phyloP scores from a whole-genome alignment of 2,329 filamentous ascomycete genomes.

The Lecanicillium sp. region DNA sequence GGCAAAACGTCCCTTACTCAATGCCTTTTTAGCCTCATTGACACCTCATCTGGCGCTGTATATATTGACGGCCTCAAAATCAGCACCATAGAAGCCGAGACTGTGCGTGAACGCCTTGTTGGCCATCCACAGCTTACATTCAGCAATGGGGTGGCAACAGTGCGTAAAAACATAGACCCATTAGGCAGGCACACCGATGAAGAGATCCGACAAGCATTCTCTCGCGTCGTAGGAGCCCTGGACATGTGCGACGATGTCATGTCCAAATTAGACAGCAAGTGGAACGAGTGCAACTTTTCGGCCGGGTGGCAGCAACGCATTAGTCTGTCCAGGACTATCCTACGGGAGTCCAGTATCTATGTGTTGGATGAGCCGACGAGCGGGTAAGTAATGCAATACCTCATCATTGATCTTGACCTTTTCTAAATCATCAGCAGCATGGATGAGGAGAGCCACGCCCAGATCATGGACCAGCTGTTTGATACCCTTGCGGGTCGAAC shows the following conservation, averaged over 20 bases:
- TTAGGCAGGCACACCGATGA: background rate
- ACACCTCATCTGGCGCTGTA: background rate
- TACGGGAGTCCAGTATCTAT: background rate
- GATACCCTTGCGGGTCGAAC: background rate
- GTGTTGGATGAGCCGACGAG: slow-evolving; percentile 4
- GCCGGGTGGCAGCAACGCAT: background rate
- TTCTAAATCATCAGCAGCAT: background rate
- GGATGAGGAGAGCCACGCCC: slow-evolving; percentile 1
- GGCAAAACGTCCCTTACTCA: slow-evolving; percentile 5
- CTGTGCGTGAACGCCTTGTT: background rate
- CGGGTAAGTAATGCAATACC: slow-evolving; percentile 2
- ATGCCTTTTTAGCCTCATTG: slow-evolving; percentile 3
- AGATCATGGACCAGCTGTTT: background rate
- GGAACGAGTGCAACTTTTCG: slow-evolving; percentile 5
- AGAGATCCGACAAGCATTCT: background rate
- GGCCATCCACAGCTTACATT: slow-evolving; percentile 1
- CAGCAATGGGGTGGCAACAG: background rate
- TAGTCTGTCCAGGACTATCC: background rate
- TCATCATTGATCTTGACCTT: background rate
- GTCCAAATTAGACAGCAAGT: background rate
- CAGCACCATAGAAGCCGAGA: background rate
- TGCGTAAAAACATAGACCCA: background rate
- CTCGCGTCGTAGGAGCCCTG: background rate
- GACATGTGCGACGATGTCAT: slow-evolving; percentile 1
- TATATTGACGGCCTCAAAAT: background rate